Evolutionary conservation across 495 filamentous ascomycete species (phyloP).

Genomic region (Talaromyces trachyspermus): DNA sequence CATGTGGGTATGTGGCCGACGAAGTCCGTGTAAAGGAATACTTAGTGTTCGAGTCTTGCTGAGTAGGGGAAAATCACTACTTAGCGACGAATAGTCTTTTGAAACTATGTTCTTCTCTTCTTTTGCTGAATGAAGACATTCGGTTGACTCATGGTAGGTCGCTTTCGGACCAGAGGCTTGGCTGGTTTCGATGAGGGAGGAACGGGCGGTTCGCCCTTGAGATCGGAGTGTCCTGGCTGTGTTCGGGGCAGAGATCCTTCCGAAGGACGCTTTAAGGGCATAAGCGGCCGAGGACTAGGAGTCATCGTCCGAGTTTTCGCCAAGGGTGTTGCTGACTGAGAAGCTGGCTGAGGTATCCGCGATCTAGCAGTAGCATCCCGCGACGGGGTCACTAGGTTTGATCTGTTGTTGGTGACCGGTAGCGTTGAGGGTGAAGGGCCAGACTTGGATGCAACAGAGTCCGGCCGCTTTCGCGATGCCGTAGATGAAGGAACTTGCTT

Average conservation of each 20-base stretch:
- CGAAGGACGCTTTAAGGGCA: not conserved
- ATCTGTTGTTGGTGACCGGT: not conserved
- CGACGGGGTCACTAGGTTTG: not conserved
- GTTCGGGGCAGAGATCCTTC: not conserved
- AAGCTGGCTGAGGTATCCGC: not conserved
- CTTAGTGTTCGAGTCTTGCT: not conserved
- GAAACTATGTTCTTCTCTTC: constrained; percentile 19
- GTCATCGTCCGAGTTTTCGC: not conserved
- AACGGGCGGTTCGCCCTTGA: not conserved
- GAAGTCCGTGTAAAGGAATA: not conserved
- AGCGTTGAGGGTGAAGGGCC: too few species aligned
- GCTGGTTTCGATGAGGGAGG: not conserved
- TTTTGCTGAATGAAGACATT: constrained; percentile 37
- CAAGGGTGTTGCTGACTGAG: constrained; percentile 7
- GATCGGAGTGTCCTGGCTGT: not conserved
- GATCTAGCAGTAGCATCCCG: not conserved
- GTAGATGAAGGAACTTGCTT: constrained; percentile 18
- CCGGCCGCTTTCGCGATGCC: not conserved
- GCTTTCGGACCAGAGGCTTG: constrained; percentile 22
- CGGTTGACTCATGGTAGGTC: constrained; percentile 17
- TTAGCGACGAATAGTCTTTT: too few species aligned
- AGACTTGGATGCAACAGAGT: not conserved
- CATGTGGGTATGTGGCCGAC: too few species aligned
- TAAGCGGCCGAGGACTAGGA: not conserved
- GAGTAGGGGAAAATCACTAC: too few species aligned